A percentile compares a stretch with the other conserved stretches of the same genome.
Conservation (phyloP, 2,329 filamentous ascomycete genomes). For the Fusarium miscanthi region DNA sequence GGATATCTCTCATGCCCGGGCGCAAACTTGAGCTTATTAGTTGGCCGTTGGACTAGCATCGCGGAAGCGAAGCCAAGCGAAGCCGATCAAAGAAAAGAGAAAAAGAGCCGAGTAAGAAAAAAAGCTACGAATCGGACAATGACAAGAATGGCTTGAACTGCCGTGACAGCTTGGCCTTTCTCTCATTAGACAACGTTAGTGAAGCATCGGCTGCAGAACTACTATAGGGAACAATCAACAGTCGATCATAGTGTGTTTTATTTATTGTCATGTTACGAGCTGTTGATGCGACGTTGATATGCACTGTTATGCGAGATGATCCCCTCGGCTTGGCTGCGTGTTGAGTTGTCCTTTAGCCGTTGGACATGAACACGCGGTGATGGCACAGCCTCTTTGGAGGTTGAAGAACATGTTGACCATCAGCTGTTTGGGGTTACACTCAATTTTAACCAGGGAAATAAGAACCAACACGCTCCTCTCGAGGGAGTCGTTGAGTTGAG, state of each 20-base stretch:
- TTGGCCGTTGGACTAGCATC: constrained; percentile 16
- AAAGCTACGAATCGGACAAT: constrained; percentile 3
- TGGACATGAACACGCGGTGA: constrained; percentile 31
- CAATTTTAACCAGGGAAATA: neutral
- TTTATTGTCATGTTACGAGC: constrained; percentile 16
- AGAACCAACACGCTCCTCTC: constrained; percentile 7
- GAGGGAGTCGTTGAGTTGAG: neutral
- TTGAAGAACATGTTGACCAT: constrained; percentile 1
- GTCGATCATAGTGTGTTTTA: constrained; percentile 18
- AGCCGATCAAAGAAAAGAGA: constrained; percentile 4
- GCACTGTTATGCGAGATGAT: constrained; percentile 27
- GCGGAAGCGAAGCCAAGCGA: constrained; percentile 20
- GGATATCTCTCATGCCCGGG: constrained; percentile 14
- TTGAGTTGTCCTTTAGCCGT: constrained; percentile 29
- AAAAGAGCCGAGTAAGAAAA: constrained; percentile 4
- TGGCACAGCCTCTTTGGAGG: constrained; percentile 21
- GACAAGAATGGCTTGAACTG: constrained; percentile 10
- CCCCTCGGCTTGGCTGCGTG: constrained; percentile 3
- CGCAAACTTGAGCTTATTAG: constrained; percentile 35
- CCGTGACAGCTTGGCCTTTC: constrained; percentile 8
- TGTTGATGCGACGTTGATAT: constrained; percentile 23
- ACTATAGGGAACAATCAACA: constrained; percentile 24
- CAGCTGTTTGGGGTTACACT: constrained; percentile 13
- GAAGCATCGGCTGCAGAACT: constrained; percentile 3
- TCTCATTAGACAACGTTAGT: neutral